Evolutionary conservation across 306 rosid genomes (phyloP), one percentile per base, ranked within the genome.

Genomic region (Quillaja saponaria): DNA sequence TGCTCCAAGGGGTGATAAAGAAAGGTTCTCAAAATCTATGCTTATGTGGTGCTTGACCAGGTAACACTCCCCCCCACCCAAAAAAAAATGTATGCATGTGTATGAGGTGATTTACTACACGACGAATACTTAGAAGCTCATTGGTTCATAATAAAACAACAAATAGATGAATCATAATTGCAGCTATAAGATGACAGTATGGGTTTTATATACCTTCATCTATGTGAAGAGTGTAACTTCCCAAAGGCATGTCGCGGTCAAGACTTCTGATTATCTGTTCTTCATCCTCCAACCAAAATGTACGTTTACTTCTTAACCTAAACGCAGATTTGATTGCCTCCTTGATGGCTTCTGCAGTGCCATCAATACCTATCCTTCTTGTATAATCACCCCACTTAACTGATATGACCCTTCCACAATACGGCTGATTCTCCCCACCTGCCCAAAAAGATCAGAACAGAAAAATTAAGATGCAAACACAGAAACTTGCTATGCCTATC

Each of bases 251-350:
- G 72, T 92, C 95, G 67, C 95, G 88, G 70, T 92, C 96, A 47
- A 92, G 81, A 60, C 98, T 82, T 76, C 94, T 80, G 72, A 92
- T 81, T 51, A 92, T 82, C 69, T 88, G 95, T 42, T 88, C 92
- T 73, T 92, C 98, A 76, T 86, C 98, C 81, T 92, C 96, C 82
- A 92, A 84, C 98, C 98, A 92, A 76, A 92, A 88, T 20, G 92
- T 76, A 6, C 96, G 98, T 62, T 68, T 88, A 39, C 96, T 92
- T 82, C 98, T 88, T 84, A 88, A 60, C 81, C 95, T 69, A 77
- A 92, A 92, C 25, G 96, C 95, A 12, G 88, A 90, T 67, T 82
- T 92, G 39, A 92, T 77, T 42, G 96, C 95, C 69, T 88, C 98
- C 69, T 86, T 92, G 80, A 92, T 92, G 71, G 96, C 96, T 61